Base-by-base conservation (phyloP, 331 rosid genomes). In the Malus hybrid region DNA sequence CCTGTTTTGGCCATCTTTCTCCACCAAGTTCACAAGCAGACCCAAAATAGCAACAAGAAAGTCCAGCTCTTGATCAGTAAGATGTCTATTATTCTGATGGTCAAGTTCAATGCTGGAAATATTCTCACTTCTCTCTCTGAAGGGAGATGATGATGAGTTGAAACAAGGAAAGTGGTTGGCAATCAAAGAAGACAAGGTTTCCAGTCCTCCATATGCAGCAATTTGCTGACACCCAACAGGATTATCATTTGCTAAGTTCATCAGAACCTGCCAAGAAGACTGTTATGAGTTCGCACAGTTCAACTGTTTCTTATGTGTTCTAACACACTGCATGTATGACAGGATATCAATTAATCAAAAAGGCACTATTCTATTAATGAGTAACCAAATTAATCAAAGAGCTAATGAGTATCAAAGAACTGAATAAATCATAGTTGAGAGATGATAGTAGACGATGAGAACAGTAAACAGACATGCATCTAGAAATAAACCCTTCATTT, bases 41-140 rank as follows among this genome's bases (percentile, higher is more conserved):
- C 99, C 99, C 81, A 95, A 81, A 80, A 95, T 95, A 42, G 99
- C 97, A 70, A 95, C 99, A 72, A 95, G 99, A 82, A 95, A 90
- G 85, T 95, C 97, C 66, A 89, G 82, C 84, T 95, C 99, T 4
- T 89, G 84, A 88, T 95, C 99, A 20, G 85, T 82, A 53, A 95
- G 92, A 75, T 79, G 93, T 60, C 56, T 89, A 67, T 90, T 90
- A 78, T 42, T 57, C 70, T 76, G 92, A 70, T 63, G 74, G 63
- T 81, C 88, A 26, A 80, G 68, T 66, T 77, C 83, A 46, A 70
- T 72, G 75, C 68, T 77, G 62, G 77, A 81, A 33, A 75, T 68
- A 68, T 81, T 84, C 70, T 74, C 87, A 71, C 82, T 83, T 75
- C 63, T 84, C 75, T 63, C 80, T 7, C 82, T 68, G n/a, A 82